A percentile compares a stretch with the other conserved stretches of the same genome.
phyloP scores from a whole-genome alignment of 768 basidiomycete genomes.

The Lentinula edodes region DNA sequence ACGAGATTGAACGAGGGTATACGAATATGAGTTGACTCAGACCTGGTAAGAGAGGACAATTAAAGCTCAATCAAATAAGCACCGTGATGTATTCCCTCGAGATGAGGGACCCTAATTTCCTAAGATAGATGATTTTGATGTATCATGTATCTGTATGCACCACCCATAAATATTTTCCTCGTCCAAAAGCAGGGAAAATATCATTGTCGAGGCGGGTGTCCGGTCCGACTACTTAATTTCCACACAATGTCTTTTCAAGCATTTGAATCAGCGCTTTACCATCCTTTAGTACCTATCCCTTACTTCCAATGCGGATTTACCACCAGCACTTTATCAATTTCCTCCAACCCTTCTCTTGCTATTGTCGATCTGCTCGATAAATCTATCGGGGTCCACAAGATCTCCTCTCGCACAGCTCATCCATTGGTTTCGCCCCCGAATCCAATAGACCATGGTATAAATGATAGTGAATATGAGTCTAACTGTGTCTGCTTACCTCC shows the following conservation, averaged over 20 bases:
- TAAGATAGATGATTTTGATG: no score
- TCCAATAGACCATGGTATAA: neutral
- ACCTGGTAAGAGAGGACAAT: neutral
- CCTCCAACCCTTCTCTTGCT: neutral
- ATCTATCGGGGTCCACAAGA: conserved; percentile 44
- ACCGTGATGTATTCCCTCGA: no score
- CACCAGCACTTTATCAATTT: conserved; percentile 23
- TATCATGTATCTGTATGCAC: no score
- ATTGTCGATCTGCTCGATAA: conserved; percentile 34
- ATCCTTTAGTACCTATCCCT: conserved; percentile 18
- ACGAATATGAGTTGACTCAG: neutral
- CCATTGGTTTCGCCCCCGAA: conserved; percentile 21
- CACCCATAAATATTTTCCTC: no score
- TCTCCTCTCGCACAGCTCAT: conserved; percentile 30
- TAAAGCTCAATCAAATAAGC: no score
- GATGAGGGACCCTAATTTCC: no score
- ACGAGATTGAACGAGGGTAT: neutral
- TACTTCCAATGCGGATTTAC: conserved; percentile 36
- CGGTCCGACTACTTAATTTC: neutral
- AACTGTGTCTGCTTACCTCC: conserved; percentile 7
- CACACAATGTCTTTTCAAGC: neutral
- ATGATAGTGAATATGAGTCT: neutral
- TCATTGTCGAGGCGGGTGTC: neutral
- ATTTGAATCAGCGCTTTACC: no score
- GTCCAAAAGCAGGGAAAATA: neutral